A percentile compares a stretch with the other conserved stretches of the same genome.
Evolutionary conservation across 1,284 basidiomycete genomes (phyloP).

Genomic region (Mycocalia duriaeana): DNA sequence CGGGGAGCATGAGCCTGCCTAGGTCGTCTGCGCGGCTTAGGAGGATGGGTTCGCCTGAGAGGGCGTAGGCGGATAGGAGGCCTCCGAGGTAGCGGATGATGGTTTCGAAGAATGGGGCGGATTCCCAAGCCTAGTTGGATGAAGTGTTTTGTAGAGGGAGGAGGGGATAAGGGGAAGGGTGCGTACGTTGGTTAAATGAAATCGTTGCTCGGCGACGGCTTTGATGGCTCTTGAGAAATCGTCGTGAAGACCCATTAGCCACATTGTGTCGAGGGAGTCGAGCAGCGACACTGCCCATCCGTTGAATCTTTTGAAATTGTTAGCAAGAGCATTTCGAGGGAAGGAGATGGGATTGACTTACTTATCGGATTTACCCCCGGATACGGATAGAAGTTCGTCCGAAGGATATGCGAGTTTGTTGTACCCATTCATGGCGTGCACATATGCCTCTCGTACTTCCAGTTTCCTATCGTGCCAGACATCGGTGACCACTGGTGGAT

Average conservation of each 20-base stretch:
- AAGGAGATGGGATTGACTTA: slow-evolving; percentile 12
- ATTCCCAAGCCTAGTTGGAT: slow-evolving; percentile 16
- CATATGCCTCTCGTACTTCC: slow-evolving; percentile 49
- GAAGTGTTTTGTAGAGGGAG: background rate
- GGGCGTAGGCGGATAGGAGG: slow-evolving; percentile 67
- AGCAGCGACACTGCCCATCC: slow-evolving; percentile 78
- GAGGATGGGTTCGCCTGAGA: slow-evolving; percentile 55
- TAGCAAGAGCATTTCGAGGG: slow-evolving; percentile 11
- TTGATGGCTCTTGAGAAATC: slow-evolving; percentile 63
- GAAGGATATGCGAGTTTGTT: slow-evolving; percentile 47
- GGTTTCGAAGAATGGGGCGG: slow-evolving; percentile 70
- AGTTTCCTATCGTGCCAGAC: slow-evolving; percentile 29
- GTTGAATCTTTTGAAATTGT: slow-evolving; percentile 43
- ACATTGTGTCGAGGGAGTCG: slow-evolving; percentile 74
- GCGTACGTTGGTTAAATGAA: slow-evolving; percentile 38
- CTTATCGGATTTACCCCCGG: slow-evolving; percentile 35
- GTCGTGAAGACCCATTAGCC: slow-evolving; percentile 44
- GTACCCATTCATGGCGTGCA: slow-evolving; percentile 53
- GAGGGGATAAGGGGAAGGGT: slow-evolving; percentile 34
- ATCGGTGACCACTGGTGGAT: too few species aligned
- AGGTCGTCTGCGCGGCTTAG: slow-evolving; percentile 54
- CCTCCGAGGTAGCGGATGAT: slow-evolving; percentile 77
- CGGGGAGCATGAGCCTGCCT: slow-evolving; percentile 45
- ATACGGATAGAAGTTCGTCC: slow-evolving; percentile 56
- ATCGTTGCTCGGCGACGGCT: slow-evolving; percentile 48